Base-by-base conservation (phyloP, 495 filamentous ascomycete species). In the Aspergillus panamensis region DNA sequence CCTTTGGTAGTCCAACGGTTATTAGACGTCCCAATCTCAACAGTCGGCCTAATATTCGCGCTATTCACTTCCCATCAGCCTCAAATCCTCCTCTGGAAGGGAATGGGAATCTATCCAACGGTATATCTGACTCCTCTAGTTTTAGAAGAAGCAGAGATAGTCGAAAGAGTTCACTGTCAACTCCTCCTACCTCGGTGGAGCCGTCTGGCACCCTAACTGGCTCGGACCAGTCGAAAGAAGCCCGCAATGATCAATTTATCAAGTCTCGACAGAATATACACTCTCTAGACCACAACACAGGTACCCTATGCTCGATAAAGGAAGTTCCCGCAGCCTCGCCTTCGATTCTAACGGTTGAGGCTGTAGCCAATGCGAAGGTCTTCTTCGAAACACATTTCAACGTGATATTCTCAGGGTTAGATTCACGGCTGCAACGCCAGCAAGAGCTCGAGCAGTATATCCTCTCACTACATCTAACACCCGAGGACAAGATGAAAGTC, bases 351-450 rank as follows among this genome's bases (percentile, higher is more conserved):
- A 96, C 91, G 0, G 86, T 90, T 4, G 93, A 97, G 70, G 81
- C 81, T 42, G 82, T 85, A 8, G 82, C 90, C 0, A 86, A 88
- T 8, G 87, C 91, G 32, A 96, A 96, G 70, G 81, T 95, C 21
- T 96, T 83, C 60, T 81, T 97, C 21, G 93, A 97, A 64, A 90
- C 85, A 3, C 80, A 92, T 63, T 96, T 89, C 75, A 85, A 89
- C 63, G 71, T 81, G 8, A 70, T 90, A 12, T 79, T 87, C 40
- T 69, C 74, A 32, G 71, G 72, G 32, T 58, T 73, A 6, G 83
- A 81, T 40, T 72, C 86, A 58, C 84, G 92, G 2, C 82, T 81
- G 8, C 69, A 87, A 55, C 86, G 93, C 3, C 81, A 83, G 43
- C 77, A 80, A 44, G 78, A 87, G 37, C 73, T 96, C 12, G 89